Conservation (phyloP, 2,329 filamentous ascomycete genomes). For the Orbilia quercus region DNA sequence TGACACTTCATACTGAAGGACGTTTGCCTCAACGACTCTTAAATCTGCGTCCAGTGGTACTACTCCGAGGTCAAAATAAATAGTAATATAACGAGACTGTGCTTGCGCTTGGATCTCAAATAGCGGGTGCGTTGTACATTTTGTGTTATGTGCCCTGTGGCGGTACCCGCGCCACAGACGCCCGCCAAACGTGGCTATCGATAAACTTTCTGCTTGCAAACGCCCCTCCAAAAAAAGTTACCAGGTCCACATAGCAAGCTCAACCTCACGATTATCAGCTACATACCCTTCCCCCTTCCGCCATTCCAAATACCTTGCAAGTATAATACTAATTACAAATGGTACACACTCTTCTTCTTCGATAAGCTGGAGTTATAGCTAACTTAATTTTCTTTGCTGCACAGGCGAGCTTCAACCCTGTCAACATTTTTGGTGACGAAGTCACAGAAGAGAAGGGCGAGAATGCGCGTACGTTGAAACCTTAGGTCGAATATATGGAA, state of each 20-base stretch:
- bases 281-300: constrained; percentile 4
- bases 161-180: constrained; percentile 18
- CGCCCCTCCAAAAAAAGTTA: constrained; percentile 56
- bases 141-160: constrained; percentile 24
- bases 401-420: constrained; percentile 78
- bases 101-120: not conserved
- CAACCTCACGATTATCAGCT: constrained; percentile 9
- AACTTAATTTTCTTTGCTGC: constrained; percentile 2
- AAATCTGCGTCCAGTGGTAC: no score
- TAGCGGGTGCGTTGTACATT: constrained; percentile 23
- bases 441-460: constrained; percentile 98
- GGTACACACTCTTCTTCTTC: constrained; percentile 12
- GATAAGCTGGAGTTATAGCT: not conserved
- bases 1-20: no score
- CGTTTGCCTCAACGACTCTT: no score
- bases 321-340: constrained; percentile 19
- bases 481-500: not conserved
- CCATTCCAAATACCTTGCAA: constrained; percentile 16
- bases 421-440: constrained; percentile 97
- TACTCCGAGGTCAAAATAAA: no score
- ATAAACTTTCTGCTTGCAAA: constrained; percentile 48
- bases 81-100: no score
- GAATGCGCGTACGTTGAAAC: constrained; percentile 78
- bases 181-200: constrained; percentile 43
- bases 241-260: constrained; percentile 38